Evolutionary conservation across 495 filamentous ascomycete species (phyloP).

Genomic region (Tirmania nivea): DNA sequence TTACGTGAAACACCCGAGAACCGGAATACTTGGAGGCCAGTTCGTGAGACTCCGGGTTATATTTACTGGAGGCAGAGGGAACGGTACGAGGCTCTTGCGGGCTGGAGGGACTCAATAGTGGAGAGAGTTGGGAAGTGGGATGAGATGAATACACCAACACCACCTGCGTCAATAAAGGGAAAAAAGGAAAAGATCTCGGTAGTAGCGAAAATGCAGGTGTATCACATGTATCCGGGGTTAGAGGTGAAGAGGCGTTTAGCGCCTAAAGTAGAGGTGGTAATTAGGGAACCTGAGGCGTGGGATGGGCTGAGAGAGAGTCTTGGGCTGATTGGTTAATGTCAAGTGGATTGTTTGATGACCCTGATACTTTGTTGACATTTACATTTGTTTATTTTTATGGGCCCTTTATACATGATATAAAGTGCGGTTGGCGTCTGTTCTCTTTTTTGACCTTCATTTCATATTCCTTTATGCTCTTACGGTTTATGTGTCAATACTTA

Average conservation of each 20-base stretch:
- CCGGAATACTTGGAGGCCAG: conserved; percentile 38
- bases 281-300: conserved; percentile 22
- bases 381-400: background rate
- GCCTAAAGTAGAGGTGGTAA: conserved; percentile 16
- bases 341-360: background rate
- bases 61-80: conserved; percentile 38
- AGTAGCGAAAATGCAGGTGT: background rate
- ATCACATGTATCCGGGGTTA: conserved; percentile 19
- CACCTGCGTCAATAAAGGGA: conserved; percentile 20
- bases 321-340: conserved; percentile 9
- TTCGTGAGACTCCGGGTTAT: conserved; percentile 34
- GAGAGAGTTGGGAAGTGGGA: conserved; percentile 26
- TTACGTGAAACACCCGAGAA: conserved; percentile 28
- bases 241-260: conserved; percentile 18
- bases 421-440: background rate
- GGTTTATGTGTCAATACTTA: too few species aligned
- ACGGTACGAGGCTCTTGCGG: conserved; percentile 37
- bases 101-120: conserved; percentile 36
- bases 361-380: conserved; percentile 1
- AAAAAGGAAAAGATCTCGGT: conserved; percentile 21
- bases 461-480: background rate
- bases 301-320: conserved; percentile 20
- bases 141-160: conserved; percentile 25
- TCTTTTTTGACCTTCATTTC: background rate
- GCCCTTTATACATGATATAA: background rate